A percentile compares a stretch with the other conserved stretches of the same genome.
These are phyloP conservation scores for Ophiostoma australiae DNA, from an alignment of 2,329 filamentous ascomycete genomes.

Conservation along the genomic window DNA sequence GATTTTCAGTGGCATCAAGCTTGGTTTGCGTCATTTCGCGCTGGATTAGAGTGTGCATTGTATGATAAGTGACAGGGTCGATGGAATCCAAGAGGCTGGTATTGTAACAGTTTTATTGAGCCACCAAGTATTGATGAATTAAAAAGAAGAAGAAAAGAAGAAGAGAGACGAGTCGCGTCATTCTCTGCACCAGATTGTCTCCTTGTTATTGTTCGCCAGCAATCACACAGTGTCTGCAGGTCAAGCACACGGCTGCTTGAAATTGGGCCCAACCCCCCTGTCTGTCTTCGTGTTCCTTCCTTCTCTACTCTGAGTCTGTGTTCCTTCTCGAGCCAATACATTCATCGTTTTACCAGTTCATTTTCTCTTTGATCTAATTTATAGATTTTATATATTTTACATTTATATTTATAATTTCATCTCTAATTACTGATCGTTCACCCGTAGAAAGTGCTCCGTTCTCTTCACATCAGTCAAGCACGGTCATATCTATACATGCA, in stretches of 20 bases:
- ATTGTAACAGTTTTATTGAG: background rate
- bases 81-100: background rate
- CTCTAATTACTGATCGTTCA: background rate
- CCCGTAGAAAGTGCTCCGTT: background rate
- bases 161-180: background rate
- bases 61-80: background rate
- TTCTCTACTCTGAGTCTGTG: background rate
- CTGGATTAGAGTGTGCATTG: background rate
- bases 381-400: background rate
- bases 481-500: background rate
- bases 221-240: background rate
- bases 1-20: background rate
- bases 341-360: background rate
- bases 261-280: background rate
- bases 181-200: background rate
- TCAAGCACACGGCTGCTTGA: background rate
- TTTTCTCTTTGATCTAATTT: background rate
- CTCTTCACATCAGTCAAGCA: slow-evolving; percentile 4
- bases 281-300: background rate
- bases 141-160: background rate
- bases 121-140: background rate
- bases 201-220: background rate
- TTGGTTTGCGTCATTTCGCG: background rate
- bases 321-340: background rate
- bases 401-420: background rate